A percentile compares a stretch with the other conserved stretches of the same genome.
Evolutionary conservation across 2,329 filamentous ascomycete species (phyloP).

Genomic region (Colletotrichum gloeosporioides): DNA sequence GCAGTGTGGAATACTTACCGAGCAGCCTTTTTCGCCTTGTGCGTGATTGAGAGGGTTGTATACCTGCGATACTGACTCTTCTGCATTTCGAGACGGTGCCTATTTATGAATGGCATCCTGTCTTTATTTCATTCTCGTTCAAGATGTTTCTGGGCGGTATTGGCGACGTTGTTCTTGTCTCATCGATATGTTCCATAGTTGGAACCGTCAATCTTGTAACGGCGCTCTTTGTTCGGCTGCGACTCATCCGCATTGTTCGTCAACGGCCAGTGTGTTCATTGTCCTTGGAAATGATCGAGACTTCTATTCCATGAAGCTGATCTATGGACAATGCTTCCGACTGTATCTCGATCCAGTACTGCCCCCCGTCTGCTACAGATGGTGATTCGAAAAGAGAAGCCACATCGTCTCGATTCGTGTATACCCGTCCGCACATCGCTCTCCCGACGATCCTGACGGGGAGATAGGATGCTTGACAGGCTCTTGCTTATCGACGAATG

Average conservation of each 20-base stretch:
- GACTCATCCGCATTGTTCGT: neutral
- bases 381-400: neutral
- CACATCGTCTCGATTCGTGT: neutral
- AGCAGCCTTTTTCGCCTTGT: neutral
- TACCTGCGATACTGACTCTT: neutral
- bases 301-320: neutral
- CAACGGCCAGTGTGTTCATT: neutral
- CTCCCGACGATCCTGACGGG: neutral
- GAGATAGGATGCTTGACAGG: neutral
- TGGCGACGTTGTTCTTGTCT: neutral
- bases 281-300: neutral
- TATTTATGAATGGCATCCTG: neutral
- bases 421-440: neutral
- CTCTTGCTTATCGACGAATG: neutral
- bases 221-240: neutral
- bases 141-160: neutral
- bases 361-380: neutral
- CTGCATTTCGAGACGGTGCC: conserved; percentile 19
- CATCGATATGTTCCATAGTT: neutral
- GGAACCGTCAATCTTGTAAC: neutral
- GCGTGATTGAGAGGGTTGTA: neutral
- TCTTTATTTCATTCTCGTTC: neutral
- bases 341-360: neutral
- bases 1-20: neutral
- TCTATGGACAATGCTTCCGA: neutral